These are phyloP conservation scores for Acidomyces sp. DNA, from an alignment of 495 filamentous ascomycete genomes.

Conservation along the genomic window DNA sequence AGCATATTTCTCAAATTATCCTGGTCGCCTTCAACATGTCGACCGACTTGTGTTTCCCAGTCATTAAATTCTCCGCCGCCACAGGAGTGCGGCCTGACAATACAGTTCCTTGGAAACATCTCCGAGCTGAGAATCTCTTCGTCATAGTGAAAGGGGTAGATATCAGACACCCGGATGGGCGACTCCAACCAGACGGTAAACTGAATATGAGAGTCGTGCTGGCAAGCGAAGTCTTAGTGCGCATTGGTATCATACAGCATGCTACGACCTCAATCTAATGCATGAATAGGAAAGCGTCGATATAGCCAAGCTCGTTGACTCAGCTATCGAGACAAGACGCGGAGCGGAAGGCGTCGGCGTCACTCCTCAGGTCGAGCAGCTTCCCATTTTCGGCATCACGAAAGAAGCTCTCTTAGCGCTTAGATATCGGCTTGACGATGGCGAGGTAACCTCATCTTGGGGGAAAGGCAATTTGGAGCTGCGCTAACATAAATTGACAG, in stretches of 20 bases:
- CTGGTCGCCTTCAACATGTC: conserved; percentile 10
- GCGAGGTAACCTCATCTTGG: conserved; percentile 2
- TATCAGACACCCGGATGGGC: not conserved
- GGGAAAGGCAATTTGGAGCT: not conserved
- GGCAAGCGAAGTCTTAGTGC: conserved; percentile 6
- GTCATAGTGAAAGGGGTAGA: conserved; percentile 8
- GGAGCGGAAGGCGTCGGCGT: conserved; percentile 1
- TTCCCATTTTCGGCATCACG: conserved; percentile 18
- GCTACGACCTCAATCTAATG: not conserved
- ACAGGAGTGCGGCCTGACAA: conserved; percentile 11
- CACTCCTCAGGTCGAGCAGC: conserved; percentile 6
- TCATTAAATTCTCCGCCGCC: conserved; percentile 25
- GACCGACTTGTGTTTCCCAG: conserved; percentile 14
- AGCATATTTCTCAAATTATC: too few species aligned
- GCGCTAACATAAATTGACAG: conserved; percentile 7
- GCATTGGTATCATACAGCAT: not conserved
- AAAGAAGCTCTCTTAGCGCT: conserved; percentile 12
- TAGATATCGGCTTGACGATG: conserved; percentile 7
- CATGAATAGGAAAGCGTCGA: conserved; percentile 13
- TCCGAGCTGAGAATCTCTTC: conserved; percentile 7
- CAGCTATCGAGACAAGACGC: not conserved
- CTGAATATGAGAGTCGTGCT: conserved; percentile 10
- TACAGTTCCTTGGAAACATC: conserved; percentile 24
- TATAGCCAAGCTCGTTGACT: conserved; percentile 6
- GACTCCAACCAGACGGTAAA: not conserved